Base-by-base conservation (phyloP, 192 early-diverging fungal species). In the Lobulomyces angularis region DNA sequence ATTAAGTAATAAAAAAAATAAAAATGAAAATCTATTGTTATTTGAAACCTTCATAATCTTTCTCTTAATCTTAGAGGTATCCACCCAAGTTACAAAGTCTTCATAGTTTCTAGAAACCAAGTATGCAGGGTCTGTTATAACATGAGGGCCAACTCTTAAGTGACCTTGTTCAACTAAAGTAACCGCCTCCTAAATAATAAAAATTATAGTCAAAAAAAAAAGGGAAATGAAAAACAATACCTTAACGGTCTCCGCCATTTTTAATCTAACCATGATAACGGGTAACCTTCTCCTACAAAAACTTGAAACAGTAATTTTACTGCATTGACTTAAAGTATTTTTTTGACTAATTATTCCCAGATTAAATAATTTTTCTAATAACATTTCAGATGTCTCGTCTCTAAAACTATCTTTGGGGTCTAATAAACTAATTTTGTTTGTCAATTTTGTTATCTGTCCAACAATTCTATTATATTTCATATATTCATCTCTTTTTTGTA, bases 31-130 rank as follows among this genome's bases (percentile, higher is more conserved):
- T n/a, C n/a, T n/a, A n/a, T n/a, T n/a, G n/a, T n/a, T n/a, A n/a
- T n/a, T n/a, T n/a, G n/a, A n/a, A n/a, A n/a, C n/a, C 61, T 90
- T 91, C 53, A 88, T 67, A 51, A 96, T 88, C 83, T 93, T 91
- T 46, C 83, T 72, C 70, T 90, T 90, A 56, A 96, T 93, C 72
- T 86, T 87, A 42, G 85, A 88, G n/a, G 90, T 84, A 46, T 96
- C 87, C 8, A 90, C 87, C 91, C 91, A 96, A 1, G 91, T 91
- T 5, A 96, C 80, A 71, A 82, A 96, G 63, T 96, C 91, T 55
- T 96, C 91, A 75, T 91, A 83, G 45, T 80, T 86, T 14, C 88
- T 48, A 6, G 70, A 84, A 2, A 90, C 84, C 26, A 90, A 45
- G 60, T 67, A 96, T 4, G 89, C 90, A 5, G 89, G 84, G 46